A percentile compares a stretch with the other conserved stretches of the same genome.
Evolutionary conservation across 306 rosid species (phyloP).

Genomic region (Glycine latifolia): DNA sequence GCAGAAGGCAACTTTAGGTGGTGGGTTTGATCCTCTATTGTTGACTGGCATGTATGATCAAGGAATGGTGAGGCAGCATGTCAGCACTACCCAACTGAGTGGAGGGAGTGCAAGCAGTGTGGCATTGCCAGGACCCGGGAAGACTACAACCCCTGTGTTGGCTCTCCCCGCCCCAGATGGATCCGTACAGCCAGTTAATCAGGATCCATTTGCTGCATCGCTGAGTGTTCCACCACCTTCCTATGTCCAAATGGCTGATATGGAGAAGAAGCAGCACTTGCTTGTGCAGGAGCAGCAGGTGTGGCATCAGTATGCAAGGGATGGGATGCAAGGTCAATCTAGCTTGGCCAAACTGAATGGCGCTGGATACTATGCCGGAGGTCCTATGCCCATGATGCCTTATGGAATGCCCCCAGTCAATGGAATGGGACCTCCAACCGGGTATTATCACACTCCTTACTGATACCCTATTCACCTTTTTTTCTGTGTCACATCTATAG

Average conservation of each 20-base stretch:
- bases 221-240: slow-evolving; percentile 86
- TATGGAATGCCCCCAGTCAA: slow-evolving; percentile 90
- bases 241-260: slow-evolving; percentile 95
- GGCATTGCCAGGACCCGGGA: slow-evolving; percentile 84
- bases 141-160: slow-evolving; percentile 73
- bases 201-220: slow-evolving; percentile 94
- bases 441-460: slow-evolving; percentile 80
- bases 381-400: slow-evolving; percentile 65
- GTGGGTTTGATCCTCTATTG: slow-evolving; percentile 89
- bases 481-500: slow-evolving; percentile 51
- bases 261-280: slow-evolving; percentile 92
- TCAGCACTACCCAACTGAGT: slow-evolving; percentile 74
- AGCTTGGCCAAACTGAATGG: slow-evolving; percentile 77
- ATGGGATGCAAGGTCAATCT: slow-evolving; percentile 96
- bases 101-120: slow-evolving; percentile 99
- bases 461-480: slow-evolving; percentile 48
- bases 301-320: slow-evolving; percentile 90
- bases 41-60: slow-evolving; percentile 97
- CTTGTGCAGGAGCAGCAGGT: slow-evolving; percentile 83
- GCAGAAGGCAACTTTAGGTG: slow-evolving; percentile 82
- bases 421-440: slow-evolving; percentile 80
- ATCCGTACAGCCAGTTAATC: slow-evolving; percentile 81
- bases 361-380: slow-evolving; percentile 65
- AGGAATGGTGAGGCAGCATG: slow-evolving; percentile 95
- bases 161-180: slow-evolving; percentile 99